Percentiles rank a stretch among this genome's conserved stretches.
These are phyloP conservation scores for Maudiozyma saulgeensis DNA, from an alignment of 805 yeast genomes.

Conservation along the genomic window DNA sequence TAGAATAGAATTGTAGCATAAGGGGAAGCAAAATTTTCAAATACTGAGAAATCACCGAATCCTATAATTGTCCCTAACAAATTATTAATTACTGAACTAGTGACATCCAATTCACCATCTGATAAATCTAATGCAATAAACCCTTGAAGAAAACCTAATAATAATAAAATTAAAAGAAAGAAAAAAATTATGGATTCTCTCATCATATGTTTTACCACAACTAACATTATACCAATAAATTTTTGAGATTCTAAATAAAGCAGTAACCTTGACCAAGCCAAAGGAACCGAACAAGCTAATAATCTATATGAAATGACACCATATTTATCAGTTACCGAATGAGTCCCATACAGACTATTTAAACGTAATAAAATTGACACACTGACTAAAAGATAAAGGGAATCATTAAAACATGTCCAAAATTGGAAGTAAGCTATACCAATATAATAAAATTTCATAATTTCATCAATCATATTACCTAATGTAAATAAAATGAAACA, in stretches of 20 bases:
- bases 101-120: slow-evolving; percentile 74
- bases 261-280: slow-evolving; percentile 75
- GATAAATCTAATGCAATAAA: slow-evolving; percentile 80
- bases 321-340: slow-evolving; percentile 24
- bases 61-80: slow-evolving; percentile 67
- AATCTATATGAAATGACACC: slow-evolving; percentile 59
- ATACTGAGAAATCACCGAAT: slow-evolving; percentile 60
- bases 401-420: slow-evolving; percentile 70
- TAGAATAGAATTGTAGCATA: slow-evolving; percentile 76
- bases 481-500: slow-evolving; percentile 55
- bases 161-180: slow-evolving; percentile 57
- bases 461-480: slow-evolving; percentile 60
- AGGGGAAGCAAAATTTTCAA: slow-evolving; percentile 70
- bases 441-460: slow-evolving; percentile 62
- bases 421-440: slow-evolving; percentile 66
- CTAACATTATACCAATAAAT: slow-evolving; percentile 84
- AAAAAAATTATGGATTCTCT: slow-evolving; percentile 79
- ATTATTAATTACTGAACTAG: slow-evolving; percentile 50
- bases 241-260: slow-evolving; percentile 68
- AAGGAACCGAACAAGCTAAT: slow-evolving; percentile 72
- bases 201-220: slow-evolving; percentile 78
- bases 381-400: slow-evolving; percentile 48
- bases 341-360: slow-evolving; percentile 10
- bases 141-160: slow-evolving; percentile 77
- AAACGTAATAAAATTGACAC: slow-evolving; percentile 49